phyloP scores from a whole-genome alignment of 768 basidiomycete genomes.

The Boletellus emodensis region DNA sequence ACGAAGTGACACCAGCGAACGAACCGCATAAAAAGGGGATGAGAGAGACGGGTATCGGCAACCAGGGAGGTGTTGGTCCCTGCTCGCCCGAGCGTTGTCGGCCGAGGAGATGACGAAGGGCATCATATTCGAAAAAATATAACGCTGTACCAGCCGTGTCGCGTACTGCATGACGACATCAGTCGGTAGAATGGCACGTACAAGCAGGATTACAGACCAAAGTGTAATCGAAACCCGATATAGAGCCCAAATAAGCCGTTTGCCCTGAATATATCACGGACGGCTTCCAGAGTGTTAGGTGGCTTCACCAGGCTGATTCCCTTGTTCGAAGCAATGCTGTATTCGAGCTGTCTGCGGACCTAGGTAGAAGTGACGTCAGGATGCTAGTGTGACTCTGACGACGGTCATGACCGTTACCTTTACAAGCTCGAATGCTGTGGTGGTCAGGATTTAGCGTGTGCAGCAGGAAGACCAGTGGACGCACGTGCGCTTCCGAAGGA shows the following conservation, averaged over 20 bases:
- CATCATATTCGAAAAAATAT: constrained; percentile 94
- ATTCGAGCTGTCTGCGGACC: constrained; percentile 91
- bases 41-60: constrained; percentile 73
- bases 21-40: constrained; percentile 93
- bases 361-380: constrained; percentile 29
- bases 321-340: constrained; percentile 79
- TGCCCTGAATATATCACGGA: constrained; percentile 68
- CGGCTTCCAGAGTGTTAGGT: constrained; percentile 74
- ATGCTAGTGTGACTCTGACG: neutral
- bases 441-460: constrained; percentile 17
- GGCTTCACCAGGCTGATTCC: constrained; percentile 69
- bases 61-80: constrained; percentile 76
- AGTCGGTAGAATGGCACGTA: neutral
- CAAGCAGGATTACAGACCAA: constrained; percentile 45
- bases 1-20: constrained; percentile 82
- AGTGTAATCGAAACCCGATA: constrained; percentile 85
- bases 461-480: constrained; percentile 32
- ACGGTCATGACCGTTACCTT: constrained; percentile 53
- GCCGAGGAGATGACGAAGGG: constrained; percentile 82
- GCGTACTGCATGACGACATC: constrained; percentile 50
- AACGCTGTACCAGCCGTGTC: constrained; percentile 87
- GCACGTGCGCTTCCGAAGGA: constrained; percentile 86
- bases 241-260: constrained; percentile 68
- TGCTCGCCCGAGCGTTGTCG: constrained; percentile 75
- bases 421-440: constrained; percentile 85